These are phyloP conservation scores for Hanseniaspora nectarophila DNA, from an alignment of 805 yeast genomes.

Conservation along the genomic window DNA sequence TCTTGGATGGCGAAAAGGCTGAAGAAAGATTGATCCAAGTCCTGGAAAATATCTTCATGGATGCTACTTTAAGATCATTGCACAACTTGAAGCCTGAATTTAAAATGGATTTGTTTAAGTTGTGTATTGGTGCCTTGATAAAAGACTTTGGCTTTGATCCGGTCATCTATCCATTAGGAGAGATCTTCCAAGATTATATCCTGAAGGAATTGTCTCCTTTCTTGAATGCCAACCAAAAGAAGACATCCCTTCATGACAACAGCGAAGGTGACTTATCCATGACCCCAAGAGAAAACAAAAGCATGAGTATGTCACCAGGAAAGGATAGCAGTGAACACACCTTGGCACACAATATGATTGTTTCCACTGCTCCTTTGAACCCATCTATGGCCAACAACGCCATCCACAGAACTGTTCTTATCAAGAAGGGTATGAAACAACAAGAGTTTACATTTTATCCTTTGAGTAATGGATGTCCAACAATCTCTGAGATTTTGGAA, in stretches of 20 bases:
- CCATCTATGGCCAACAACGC: conserved; percentile 31
- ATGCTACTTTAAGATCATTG: conserved; percentile 27
- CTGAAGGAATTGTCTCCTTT: conserved; percentile 55
- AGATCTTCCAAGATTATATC: conserved; percentile 50
- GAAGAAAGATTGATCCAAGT: conserved; percentile 28
- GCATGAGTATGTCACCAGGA: neutral
- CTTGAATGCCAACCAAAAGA: conserved; percentile 23
- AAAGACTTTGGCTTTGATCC: conserved; percentile 73
- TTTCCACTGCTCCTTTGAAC: conserved; percentile 26
- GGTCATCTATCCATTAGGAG: conserved; percentile 53
- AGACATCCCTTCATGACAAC: neutral
- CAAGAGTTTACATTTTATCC: conserved; percentile 58
- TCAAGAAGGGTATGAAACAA: conserved; percentile 42
- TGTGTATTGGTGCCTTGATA: conserved; percentile 55
- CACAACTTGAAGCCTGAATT: conserved; percentile 33
- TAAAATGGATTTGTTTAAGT: conserved; percentile 42
- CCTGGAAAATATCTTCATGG: conserved; percentile 22
- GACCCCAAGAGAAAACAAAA: neutral
- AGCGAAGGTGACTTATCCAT: neutral
- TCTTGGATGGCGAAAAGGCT: conserved; percentile 27
- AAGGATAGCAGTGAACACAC: neutral
- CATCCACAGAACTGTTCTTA: conserved; percentile 31
- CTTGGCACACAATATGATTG: conserved; percentile 17
- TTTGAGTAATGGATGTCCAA: conserved; percentile 64
- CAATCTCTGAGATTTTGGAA: conserved; percentile 60